phyloP scores from a whole-genome alignment of 805 yeast species.

The Yarrowia sp. region DNA sequence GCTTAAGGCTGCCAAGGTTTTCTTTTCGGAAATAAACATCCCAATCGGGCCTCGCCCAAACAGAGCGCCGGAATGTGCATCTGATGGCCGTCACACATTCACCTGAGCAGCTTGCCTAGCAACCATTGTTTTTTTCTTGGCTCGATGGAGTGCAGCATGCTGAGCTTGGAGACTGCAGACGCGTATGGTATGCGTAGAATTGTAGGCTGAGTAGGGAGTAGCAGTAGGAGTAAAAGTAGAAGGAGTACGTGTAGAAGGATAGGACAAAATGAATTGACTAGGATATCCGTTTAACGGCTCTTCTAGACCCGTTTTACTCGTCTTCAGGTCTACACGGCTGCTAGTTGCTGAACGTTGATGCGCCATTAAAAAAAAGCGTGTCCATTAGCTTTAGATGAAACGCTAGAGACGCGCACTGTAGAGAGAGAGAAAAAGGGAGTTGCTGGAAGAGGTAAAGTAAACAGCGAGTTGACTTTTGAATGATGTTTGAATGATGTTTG shows the following conservation, averaged over 20 bases:
- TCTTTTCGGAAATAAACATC: slow-evolving; percentile 14
- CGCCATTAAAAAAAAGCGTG: not conserved
- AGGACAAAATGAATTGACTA: no score
- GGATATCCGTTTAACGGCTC: no score
- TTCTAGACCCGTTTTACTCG: no score
- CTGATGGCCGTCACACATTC: not conserved
- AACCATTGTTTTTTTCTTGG: not conserved
- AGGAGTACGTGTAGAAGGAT: no score
- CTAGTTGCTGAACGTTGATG: not conserved
- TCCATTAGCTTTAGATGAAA: not conserved
- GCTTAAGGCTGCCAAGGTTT: not conserved
- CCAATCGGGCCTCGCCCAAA: not conserved
- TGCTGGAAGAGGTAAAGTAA: no score
- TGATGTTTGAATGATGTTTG: no score
- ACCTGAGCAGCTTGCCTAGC: not conserved
- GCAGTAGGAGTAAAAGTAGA: no score
- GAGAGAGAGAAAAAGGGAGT: not conserved
- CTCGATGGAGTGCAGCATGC: no score
- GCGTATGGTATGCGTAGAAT: no score
- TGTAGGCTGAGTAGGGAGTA: no score
- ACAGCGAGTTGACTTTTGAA: no score
- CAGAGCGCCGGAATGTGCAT: not conserved
- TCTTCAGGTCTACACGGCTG: not conserved
- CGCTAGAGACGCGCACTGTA: not conserved
- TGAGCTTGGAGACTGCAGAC: no score